Conservation (phyloP, 2,329 filamentous ascomycete genomes). For the Epichloe sibirici region DNA sequence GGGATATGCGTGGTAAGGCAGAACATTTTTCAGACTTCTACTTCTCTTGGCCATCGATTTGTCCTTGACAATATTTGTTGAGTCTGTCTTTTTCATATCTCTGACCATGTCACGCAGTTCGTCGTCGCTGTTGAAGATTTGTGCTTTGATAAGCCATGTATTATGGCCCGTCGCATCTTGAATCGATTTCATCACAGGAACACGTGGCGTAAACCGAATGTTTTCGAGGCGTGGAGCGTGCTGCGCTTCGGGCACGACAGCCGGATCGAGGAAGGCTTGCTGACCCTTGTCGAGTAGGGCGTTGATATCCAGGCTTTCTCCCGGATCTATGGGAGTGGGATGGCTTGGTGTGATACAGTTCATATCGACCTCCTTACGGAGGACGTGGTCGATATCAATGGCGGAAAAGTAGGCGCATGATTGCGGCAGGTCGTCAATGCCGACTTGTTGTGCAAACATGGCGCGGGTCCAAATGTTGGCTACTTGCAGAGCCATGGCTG, state of each 20-base stretch:
- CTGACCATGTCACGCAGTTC: slow-evolving; percentile 66
- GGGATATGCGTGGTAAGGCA: slow-evolving; percentile 26
- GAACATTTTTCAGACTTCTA: slow-evolving; percentile 16
- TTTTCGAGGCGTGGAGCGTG: slow-evolving; percentile 44
- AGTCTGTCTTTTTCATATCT: slow-evolving; percentile 32
- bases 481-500: slow-evolving; percentile 85
- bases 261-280: slow-evolving; percentile 55
- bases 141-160: slow-evolving; percentile 63
- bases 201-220: slow-evolving; percentile 57
- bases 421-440: slow-evolving; percentile 89
- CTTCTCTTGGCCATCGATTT: slow-evolving; percentile 14
- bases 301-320: slow-evolving; percentile 75
- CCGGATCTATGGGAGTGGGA: slow-evolving; percentile 61
- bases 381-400: slow-evolving; percentile 84
- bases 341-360: slow-evolving; percentile 90
- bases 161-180: slow-evolving; percentile 34
- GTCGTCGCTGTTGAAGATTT: slow-evolving; percentile 62
- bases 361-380: slow-evolving; percentile 98
- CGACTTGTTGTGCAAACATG: slow-evolving; percentile 95
- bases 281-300: slow-evolving; percentile 64
- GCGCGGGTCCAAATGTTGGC: slow-evolving; percentile 93
- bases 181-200: slow-evolving; percentile 68
- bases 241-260: slow-evolving; percentile 40
- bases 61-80: slow-evolving; percentile 12
- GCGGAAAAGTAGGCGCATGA: slow-evolving; percentile 92